Conservation (phyloP, 768 basidiomycete genomes). For the Suillus discolor region DNA sequence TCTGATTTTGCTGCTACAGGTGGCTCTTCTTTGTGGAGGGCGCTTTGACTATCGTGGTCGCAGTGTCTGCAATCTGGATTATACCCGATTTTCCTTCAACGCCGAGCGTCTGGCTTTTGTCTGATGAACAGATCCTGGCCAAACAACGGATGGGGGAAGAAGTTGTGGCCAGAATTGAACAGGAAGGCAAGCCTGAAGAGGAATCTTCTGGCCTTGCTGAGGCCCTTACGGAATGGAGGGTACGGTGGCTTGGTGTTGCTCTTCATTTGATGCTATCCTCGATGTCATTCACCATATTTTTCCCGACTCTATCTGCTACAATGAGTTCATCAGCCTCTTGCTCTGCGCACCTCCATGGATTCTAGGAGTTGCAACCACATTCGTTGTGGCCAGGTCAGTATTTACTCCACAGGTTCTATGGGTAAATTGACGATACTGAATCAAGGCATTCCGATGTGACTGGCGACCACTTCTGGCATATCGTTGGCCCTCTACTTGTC, state of each 20-base stretch:
- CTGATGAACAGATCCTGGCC: no score
- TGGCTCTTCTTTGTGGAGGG: conserved; percentile 76
- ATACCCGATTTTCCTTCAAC: no score
- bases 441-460: conserved; percentile 68
- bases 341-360: no score
- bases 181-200: conserved; percentile 38
- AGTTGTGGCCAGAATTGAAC: conserved; percentile 49
- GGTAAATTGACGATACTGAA: conserved; percentile 8
- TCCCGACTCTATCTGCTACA: no score
- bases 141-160: conserved; percentile 65
- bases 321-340: no score
- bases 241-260: conserved; percentile 76
- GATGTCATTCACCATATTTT: no score
- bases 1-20: conserved; percentile 37
- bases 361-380: no score
- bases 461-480: conserved; percentile 75
- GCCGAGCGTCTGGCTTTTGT: no score
- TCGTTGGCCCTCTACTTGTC: conserved; percentile 49
- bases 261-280: conserved; percentile 54
- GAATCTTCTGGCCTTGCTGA: conserved; percentile 48
- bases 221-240: conserved; percentile 72
- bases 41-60: no score
- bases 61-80: no score
- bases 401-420: not conserved
- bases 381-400: no score